Conservation (phyloP, 2,329 filamentous ascomycete species). For the Xylariaceae sp. region DNA sequence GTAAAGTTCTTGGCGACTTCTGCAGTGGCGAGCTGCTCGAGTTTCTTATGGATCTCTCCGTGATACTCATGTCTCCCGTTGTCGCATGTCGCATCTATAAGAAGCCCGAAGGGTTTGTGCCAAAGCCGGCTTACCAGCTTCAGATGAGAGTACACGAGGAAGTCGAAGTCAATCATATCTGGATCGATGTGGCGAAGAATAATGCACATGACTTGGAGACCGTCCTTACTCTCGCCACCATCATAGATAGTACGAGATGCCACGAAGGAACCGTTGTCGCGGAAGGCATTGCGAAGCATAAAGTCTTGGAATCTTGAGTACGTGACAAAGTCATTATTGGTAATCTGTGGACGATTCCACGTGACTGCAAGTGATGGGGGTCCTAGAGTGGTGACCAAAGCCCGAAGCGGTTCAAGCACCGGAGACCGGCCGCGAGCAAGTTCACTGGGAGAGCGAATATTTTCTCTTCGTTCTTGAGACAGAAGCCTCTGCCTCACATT, state of each 20-base stretch:
- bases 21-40: constrained; percentile 58
- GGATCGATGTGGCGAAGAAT: constrained; percentile 65
- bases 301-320: constrained; percentile 70
- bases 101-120: constrained; percentile 64
- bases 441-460: constrained; percentile 52
- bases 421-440: constrained; percentile 49
- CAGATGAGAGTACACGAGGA: constrained; percentile 63
- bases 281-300: constrained; percentile 66
- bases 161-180: constrained; percentile 62
- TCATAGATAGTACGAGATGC: constrained; percentile 65
- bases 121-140: constrained; percentile 67
- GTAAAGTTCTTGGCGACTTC: constrained; percentile 58
- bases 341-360: constrained; percentile 65
- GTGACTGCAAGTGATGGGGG: constrained; percentile 65
- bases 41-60: constrained; percentile 60
- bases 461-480: constrained; percentile 55
- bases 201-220: constrained; percentile 64
- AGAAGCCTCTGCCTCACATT: constrained; percentile 62
- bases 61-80: constrained; percentile 63
- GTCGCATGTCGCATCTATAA: constrained; percentile 68
- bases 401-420: constrained; percentile 56
- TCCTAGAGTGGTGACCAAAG: constrained; percentile 62
- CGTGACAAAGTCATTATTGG: constrained; percentile 56
- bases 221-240: constrained; percentile 67
- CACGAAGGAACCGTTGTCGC: constrained; percentile 60